Percentiles rank a stretch among this genome's conserved stretches.
Evolutionary conservation across 2,329 filamentous ascomycete species (phyloP).

Genomic region (Kalmusia sp.): DNA sequence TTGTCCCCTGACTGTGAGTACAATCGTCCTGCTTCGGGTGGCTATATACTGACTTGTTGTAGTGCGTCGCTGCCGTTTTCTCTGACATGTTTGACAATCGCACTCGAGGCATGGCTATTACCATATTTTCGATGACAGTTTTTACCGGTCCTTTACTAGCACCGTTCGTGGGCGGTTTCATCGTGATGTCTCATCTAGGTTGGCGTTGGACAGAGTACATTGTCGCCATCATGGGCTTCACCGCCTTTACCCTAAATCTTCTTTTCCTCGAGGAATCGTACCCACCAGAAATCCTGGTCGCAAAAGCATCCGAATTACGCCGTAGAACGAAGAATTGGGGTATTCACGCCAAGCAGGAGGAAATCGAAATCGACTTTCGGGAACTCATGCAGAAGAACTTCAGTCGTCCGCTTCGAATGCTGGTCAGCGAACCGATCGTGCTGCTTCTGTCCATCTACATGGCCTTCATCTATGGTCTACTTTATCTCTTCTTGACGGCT

Average conservation of each 20-base stretch:
- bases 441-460: constrained; percentile 44
- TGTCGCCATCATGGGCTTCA: constrained; percentile 62
- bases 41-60: constrained; percentile 5
- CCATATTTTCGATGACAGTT: constrained; percentile 59
- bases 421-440: constrained; percentile 58
- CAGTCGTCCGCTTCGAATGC: constrained; percentile 56
- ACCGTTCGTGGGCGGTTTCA: constrained; percentile 64
- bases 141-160: constrained; percentile 61
- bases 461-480: constrained; percentile 64
- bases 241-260: constrained; percentile 57
- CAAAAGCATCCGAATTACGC: constrained; percentile 62
- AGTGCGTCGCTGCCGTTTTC: constrained; percentile 61
- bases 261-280: constrained; percentile 66
- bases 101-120: constrained; percentile 51
- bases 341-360: constrained; percentile 65
- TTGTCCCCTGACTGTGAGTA: constrained; percentile 58
- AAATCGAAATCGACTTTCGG: constrained; percentile 59
- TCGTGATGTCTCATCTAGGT: constrained; percentile 57
- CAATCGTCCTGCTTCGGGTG: constrained; percentile 28
- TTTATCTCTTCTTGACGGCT: constrained; percentile 86
- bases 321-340: constrained; percentile 66
- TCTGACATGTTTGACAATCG: constrained; percentile 62
- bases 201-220: constrained; percentile 66
- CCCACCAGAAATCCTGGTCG: constrained; percentile 63
- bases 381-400: constrained; percentile 63